Evolutionary conservation across 495 filamentous ascomycete genomes (phyloP), one percentile per base, ranked within the genome.

Genomic region (Xylaria longipes): DNA sequence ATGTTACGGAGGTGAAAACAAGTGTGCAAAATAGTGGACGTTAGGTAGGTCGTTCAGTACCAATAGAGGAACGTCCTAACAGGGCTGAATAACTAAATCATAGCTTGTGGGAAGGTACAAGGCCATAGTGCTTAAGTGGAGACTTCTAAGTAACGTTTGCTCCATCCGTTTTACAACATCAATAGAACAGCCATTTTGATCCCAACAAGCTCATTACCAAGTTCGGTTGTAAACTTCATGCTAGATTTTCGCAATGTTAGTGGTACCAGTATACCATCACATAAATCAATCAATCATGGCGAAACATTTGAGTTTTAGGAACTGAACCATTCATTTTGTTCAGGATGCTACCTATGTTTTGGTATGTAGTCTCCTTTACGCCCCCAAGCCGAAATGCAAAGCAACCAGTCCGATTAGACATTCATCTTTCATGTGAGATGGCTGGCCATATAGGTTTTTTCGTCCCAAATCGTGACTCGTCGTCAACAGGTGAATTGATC

Each of bases 321-420:
- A 77, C 75, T 73, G 77, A 74, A 77, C 73, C 31, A 69, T 73
- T 73, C 67, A 75, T 78, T 74, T 74, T 71, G 74, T 79, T 71
- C 73, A 79, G 74, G 74, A 77, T 81, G 77, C 74, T 71, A 74
- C 77, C 74, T 71, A 74, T 78, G 67, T 72, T 75, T 79, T 79
- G 75, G 73, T 77, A 78, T 80, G 74, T 65, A 71, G 61, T 80
- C 76, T 76, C 78, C 79, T 72, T 77, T 79, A 77, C 75, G 75
- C 75, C 75, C 79, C 78, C 66, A 74, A 78, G 74, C 78, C 78
- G 76, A 81, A 81, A 81, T 81, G 78, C 79, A 81, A 78, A 79
- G 75, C 70, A 72, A 77, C 76, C 79, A 76, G 72, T 77, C 77
- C 78, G 71, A 73, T 77, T 74, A 72, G 71, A 74, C 74, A 70